Evolutionary conservation across 148 eudicot genomes (phyloP), one percentile per base, ranked within the genome.

Genomic region (Nepenthes mirabilis): DNA sequence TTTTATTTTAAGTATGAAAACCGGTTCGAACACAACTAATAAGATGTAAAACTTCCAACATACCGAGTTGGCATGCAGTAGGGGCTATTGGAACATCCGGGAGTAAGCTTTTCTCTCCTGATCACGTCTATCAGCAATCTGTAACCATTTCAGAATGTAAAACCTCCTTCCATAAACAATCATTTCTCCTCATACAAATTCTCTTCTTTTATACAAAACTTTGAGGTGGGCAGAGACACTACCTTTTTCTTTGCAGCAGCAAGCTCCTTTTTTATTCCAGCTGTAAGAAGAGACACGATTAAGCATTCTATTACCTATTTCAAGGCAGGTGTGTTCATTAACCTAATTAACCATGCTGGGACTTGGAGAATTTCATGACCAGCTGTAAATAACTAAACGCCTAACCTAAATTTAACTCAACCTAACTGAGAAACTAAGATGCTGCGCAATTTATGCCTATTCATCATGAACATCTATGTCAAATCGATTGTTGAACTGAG

Each of bases 211-310:
- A 59, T 49, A 56, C 9, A 14, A 32, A 36, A 51, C 11, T 47
- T 10, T 62, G 33, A 37, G 5, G 2, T 36, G 48, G 36, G 43
- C 40, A n/a, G 33, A 52, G 35, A 37, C 5, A 34, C 2, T 58
- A 90, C 97, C 90, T 78, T 89, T 77, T 82, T 86, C 73, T 59
- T 86, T 14, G 95, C 88, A 75, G 78, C 75, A 57, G 81, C 78
- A 57, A 79, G 70, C 70, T 86, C 90, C 69, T 80, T 83, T 56
- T 74, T 90, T 65, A 90, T 90, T 61, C 86, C 83, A 73, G 82
- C 95, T 87, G 79, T 37, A 68, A 58, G 43, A 33, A 10, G 13
- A 53, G 33, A 53, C 6, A 53, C 23, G 23, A 23, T 23, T 23
- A 23, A 23, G 23, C 23, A 23, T 23, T 23, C 23, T 23, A 23